These are phyloP conservation scores for Zangia roseola DNA, from an alignment of 768 basidiomycete species.

Conservation along the genomic window DNA sequence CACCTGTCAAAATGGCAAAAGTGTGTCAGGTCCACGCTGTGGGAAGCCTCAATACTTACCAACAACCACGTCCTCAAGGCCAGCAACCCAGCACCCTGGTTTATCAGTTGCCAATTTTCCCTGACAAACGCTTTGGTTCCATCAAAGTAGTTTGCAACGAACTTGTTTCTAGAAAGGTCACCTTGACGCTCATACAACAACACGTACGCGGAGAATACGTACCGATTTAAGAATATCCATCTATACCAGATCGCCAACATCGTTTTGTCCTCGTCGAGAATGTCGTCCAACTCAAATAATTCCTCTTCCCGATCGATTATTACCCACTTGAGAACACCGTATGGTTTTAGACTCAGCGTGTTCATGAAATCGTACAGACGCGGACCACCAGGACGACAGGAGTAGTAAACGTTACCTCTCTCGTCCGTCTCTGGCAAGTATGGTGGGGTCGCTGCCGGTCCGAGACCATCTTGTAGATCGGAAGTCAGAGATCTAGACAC, in stretches of 20 bases:
- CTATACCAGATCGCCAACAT: slow-evolving; percentile 76
- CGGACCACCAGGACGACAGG: slow-evolving; percentile 66
- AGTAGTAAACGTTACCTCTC: slow-evolving; percentile 49
- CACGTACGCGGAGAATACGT: slow-evolving; percentile 5
- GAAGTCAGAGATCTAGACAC: slow-evolving; percentile 20
- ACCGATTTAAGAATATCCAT: slow-evolving; percentile 70
- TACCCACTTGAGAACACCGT: slow-evolving; percentile 67
- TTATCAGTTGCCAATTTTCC: slow-evolving; percentile 65
- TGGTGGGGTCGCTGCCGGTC: slow-evolving; percentile 50
- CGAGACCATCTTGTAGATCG: slow-evolving; percentile 41
- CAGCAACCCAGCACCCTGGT: slow-evolving; percentile 65
- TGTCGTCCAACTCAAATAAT: slow-evolving; percentile 67
- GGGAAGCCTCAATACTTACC: slow-evolving; percentile 36
- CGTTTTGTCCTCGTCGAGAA: slow-evolving; percentile 74
- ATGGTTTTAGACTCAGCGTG: slow-evolving; percentile 56
- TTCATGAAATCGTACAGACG: slow-evolving; percentile 64
- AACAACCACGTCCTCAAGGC: slow-evolving; percentile 62
- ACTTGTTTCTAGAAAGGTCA: slow-evolving; percentile 41
- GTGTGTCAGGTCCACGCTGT: not conserved
- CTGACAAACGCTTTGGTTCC: slow-evolving; percentile 56
- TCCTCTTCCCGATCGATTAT: slow-evolving; percentile 75
- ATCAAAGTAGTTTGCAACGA: slow-evolving; percentile 53
- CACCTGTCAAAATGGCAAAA: slow-evolving; percentile 38
- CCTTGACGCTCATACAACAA: not conserved
- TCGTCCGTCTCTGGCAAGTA: slow-evolving; percentile 49